Conservation (phyloP, 257 asterid genomes). For the Primulina huaijiensis region DNA sequence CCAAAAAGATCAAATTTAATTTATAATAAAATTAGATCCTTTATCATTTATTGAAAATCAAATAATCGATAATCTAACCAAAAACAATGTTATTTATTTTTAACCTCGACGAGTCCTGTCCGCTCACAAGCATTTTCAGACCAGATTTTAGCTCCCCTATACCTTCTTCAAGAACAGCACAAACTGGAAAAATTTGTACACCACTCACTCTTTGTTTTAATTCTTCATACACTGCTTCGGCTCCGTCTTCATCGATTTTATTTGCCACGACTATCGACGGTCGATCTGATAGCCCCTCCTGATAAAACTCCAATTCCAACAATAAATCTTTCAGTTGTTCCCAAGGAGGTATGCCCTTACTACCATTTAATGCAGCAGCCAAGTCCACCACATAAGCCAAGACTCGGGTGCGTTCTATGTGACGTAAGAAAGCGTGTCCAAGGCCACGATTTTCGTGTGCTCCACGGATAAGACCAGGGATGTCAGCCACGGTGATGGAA, state of each 20-base stretch:
- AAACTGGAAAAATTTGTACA: constrained; percentile 66
- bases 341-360: constrained; percentile 83
- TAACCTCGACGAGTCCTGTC: constrained; percentile 37
- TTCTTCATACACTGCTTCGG: constrained; percentile 67
- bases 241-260: constrained; percentile 78
- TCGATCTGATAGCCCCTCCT: constrained; percentile 58
- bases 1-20: background rate
- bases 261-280: constrained; percentile 82
- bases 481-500: constrained; percentile 82
- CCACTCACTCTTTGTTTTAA: constrained; percentile 56
- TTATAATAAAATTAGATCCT: no score
- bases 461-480: constrained; percentile 83
- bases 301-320: constrained; percentile 71
- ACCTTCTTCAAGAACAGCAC: constrained; percentile 91
- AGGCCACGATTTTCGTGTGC: constrained; percentile 92
- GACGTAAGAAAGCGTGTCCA: constrained; percentile 89
- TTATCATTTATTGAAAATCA: no score
- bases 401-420: constrained; percentile 80
- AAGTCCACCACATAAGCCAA: constrained; percentile 85
- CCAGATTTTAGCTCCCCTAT: constrained; percentile 65
- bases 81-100: constrained; percentile 46
- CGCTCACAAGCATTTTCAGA: constrained; percentile 65
- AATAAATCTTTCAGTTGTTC: constrained; percentile 68
- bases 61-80: constrained; percentile 18
- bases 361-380: constrained; percentile 57